Percentiles rank a stretch among this genome's conserved stretches.
Conservation (phyloP, 2,329 filamentous ascomycete genomes). For the Tolypocladium cylindrosporum region DNA sequence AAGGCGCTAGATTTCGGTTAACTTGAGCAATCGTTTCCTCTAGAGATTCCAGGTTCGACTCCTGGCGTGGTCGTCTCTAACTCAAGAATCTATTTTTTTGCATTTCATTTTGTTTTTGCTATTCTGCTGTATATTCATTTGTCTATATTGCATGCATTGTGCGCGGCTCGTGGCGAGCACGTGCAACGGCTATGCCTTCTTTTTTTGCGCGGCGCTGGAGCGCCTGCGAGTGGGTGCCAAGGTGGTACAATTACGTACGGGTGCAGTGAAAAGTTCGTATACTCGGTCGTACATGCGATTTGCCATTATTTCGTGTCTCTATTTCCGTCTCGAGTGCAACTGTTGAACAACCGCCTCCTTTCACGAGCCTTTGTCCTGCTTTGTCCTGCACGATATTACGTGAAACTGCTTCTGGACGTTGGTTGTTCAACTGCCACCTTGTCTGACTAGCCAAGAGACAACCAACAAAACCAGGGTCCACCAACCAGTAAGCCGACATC, state of each 20-base stretch:
- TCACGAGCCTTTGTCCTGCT: neutral
- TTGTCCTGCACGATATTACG: neutral
- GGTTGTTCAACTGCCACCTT: neutral
- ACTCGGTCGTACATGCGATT: neutral
- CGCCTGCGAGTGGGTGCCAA: neutral
- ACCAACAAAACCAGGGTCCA: neutral
- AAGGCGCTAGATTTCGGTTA: constrained; percentile 32
- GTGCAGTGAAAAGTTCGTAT: neutral
- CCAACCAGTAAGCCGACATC: constrained; percentile 1
- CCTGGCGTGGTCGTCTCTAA: constrained; percentile 27
- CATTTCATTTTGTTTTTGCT: neutral
- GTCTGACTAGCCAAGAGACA: neutral
- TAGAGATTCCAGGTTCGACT: constrained; percentile 34
- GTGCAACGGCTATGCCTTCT: neutral
- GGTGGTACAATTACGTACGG: neutral
- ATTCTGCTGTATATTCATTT: neutral
- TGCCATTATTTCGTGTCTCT: neutral
- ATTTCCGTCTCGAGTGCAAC: neutral
- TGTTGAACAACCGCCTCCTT: neutral
- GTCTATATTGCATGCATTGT: neutral
- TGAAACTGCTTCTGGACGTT: neutral
- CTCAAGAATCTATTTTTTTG: constrained; percentile 1
- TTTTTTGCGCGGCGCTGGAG: neutral
- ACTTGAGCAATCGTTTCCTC: constrained; percentile 14
- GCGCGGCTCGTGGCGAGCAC: neutral